Percentiles rank a stretch among this genome's conserved stretches.
These are phyloP conservation scores for Leucocoprinus leucothites DNA, from an alignment of 768 basidiomycete species.

Conservation along the genomic window DNA sequence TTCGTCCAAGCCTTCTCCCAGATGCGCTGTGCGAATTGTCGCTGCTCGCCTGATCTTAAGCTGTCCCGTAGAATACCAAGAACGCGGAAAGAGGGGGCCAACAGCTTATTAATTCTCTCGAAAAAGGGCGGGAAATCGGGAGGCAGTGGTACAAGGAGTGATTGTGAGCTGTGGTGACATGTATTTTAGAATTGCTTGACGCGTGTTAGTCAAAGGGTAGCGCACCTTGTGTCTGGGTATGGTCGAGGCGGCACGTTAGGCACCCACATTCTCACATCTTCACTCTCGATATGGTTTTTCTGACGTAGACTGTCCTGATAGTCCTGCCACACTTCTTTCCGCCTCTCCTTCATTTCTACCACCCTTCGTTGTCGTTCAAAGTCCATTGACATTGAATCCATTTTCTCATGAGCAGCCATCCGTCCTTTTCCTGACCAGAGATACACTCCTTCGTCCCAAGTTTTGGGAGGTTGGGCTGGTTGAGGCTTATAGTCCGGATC, in stretches of 20 bases:
- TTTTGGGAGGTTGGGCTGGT: conserved; percentile 28
- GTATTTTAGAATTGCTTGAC: no score
- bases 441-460: conserved; percentile 78
- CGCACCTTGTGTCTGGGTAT: conserved; percentile 36
- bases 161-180: conserved; percentile 34
- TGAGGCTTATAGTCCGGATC: conserved; percentile 14
- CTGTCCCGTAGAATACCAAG: conserved; percentile 52
- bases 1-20: conserved; percentile 64
- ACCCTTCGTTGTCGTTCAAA: conserved; percentile 48
- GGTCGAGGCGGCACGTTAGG: conserved; percentile 38
- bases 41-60: conserved; percentile 55
- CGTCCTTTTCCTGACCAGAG: conserved; percentile 61
- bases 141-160: conserved; percentile 58
- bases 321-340: conserved; percentile 45
- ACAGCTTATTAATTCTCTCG: conserved; percentile 49
- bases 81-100: conserved; percentile 53
- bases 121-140: conserved; percentile 52
- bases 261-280: conserved; percentile 34
- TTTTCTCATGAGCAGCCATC: conserved; percentile 50
- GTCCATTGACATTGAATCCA: conserved; percentile 56
- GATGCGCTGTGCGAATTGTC: conserved; percentile 50
- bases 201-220: no score
- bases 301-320: conserved; percentile 44
- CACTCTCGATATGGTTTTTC: conserved; percentile 17
- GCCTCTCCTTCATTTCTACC: conserved; percentile 35